These are phyloP conservation scores for Hanseniaspora guilliermondii DNA, from an alignment of 805 yeast species.

Conservation along the genomic window DNA sequence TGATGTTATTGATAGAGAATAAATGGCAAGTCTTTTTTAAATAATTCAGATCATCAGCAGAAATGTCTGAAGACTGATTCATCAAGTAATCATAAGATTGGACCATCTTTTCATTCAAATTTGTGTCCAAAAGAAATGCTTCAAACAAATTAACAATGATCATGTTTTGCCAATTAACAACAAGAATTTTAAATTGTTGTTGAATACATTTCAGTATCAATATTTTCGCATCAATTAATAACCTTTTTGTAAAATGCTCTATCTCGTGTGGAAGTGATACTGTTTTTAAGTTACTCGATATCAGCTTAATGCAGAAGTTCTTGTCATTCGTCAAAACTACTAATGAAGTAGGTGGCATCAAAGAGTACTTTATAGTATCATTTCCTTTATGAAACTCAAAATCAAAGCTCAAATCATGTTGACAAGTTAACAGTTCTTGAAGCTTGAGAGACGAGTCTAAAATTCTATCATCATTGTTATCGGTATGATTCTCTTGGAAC, in stretches of 20 bases:
- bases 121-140: neutral
- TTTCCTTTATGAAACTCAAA: neutral
- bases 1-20: conserved; percentile 4
- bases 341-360: neutral
- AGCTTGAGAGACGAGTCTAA: neutral
- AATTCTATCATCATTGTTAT: conserved; percentile 9
- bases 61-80: neutral
- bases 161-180: conserved; percentile 4
- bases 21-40: neutral
- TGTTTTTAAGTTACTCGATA: conserved; percentile 4
- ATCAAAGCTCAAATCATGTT: neutral
- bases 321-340: conserved; percentile 8
- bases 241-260: neutral
- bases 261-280: neutral
- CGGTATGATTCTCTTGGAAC: neutral
- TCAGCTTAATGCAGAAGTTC: conserved; percentile 1
- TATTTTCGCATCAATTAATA: neutral
- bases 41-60: neutral
- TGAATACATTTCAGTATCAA: conserved; percentile 1
- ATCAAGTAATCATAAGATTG: neutral
- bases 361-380: neutral
- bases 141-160: neutral
- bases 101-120: neutral
- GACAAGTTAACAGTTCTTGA: neutral
- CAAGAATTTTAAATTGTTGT: neutral